Percentiles rank a stretch among this genome's conserved stretches.
Conservation (phyloP, 2,329 filamentous ascomycete genomes). For the Microsporum ferrugineum region DNA sequence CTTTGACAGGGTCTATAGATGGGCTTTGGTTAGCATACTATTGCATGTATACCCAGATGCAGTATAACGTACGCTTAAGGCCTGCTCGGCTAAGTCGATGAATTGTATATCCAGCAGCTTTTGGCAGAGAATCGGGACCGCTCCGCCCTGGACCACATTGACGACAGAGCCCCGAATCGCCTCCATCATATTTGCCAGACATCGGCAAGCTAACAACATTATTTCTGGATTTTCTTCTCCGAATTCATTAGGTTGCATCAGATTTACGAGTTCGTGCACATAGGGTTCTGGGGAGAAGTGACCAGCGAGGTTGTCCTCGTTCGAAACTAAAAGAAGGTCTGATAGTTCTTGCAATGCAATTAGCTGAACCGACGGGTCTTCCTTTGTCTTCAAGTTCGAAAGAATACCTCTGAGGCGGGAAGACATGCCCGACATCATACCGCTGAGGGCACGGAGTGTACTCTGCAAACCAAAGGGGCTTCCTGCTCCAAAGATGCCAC, state of each 20-base stretch:
- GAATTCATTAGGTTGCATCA: conserved; percentile 86
- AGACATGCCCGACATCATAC: conserved; percentile 81
- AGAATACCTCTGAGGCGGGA: conserved; percentile 68
- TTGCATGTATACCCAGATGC: not conserved
- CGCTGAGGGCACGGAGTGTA: conserved; percentile 74
- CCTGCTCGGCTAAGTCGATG: conserved; percentile 94
- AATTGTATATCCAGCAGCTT: conserved; percentile 93
- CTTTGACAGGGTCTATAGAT: conserved; percentile 67
- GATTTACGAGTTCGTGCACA: conserved; percentile 79
- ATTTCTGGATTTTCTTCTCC: conserved; percentile 89
- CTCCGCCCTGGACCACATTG: conserved; percentile 94
- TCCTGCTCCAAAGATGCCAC: conserved; percentile 53
- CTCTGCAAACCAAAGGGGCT: conserved; percentile 58
- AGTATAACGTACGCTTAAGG: conserved; percentile 54
- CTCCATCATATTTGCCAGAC: conserved; percentile 95
- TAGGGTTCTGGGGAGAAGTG: conserved; percentile 91
- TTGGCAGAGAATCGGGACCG: conserved; percentile 85
- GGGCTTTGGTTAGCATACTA: not conserved
- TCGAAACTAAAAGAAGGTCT: conserved; percentile 84
- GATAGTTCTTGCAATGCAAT: conserved; percentile 89
- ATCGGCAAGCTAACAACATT: conserved; percentile 92
- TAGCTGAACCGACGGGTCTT: conserved; percentile 75
- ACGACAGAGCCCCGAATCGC: conserved; percentile 83
- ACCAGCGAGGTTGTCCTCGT: conserved; percentile 89
- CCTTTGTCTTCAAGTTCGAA: conserved; percentile 64